Base-by-base conservation (phyloP, 495 filamentous ascomycete genomes). In the Talaromyces trachyspermus region DNA sequence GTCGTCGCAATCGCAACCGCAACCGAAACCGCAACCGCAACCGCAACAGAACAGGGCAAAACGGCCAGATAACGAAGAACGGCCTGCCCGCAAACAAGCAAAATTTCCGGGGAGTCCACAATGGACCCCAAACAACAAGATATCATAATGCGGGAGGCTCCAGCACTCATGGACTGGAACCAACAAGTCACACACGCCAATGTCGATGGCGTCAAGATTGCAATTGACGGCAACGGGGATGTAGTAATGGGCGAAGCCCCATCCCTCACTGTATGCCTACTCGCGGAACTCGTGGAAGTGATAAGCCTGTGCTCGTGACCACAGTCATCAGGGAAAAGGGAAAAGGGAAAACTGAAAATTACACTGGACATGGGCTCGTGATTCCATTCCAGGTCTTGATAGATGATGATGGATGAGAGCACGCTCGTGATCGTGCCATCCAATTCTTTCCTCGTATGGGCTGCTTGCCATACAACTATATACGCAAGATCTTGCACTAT, bases 341-440 rank as follows among this genome's bases (percentile, higher is more conserved):
- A 46, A 23, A 46, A 23, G 10, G 20, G 8, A 9, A 24, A 23
- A 17, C 10, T 26, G n/a, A n/a, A n/a, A n/a, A n/a, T 35, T 22
- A 4, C 1, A 14, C 10, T 46, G 44, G 37, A 23, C 30, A 23
- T 32, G 42, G 26, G 22, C 42, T 33, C 42, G 42, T 45, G 42
- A 45, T 45, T 30, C 26, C 42, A 22, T 23, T 33, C 20, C 42
- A 32, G 17, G 17, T 23, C 24, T 41, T 14, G 7, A 7, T 12
- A 14, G 14, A 15, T n/a, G 19, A 11, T 23, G 26, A 26, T 15
- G 39, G 27, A 44, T 44, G 42, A 44, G 42, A 29, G 42, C 42
- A 27, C 27, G 42, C 42, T 44, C 42, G 42, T 44, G 42, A 44
- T 44, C 27, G 42, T 44, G 42, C 42, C 42, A 30, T 44, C 27